These are phyloP conservation scores for Yarrowia sp. DNA, from an alignment of 805 yeast genomes.

Conservation along the genomic window DNA sequence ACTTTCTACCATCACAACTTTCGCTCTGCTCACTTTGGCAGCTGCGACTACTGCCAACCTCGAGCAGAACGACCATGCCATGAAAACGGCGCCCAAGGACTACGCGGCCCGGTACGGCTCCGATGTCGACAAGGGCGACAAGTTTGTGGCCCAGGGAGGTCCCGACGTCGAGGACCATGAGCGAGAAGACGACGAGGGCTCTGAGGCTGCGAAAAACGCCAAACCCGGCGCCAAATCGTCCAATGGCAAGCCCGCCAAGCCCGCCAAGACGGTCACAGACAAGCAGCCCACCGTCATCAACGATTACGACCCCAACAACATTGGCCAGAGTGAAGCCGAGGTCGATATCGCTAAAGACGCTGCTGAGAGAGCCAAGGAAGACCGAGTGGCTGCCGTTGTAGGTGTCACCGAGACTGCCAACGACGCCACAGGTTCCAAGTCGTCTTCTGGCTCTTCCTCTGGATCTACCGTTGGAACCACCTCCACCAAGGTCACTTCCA, in stretches of 20 bases:
- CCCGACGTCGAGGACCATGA: conserved; percentile 40
- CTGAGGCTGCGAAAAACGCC: conserved; percentile 5
- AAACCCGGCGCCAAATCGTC: not conserved
- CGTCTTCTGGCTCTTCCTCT: not conserved
- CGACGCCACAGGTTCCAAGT: not conserved
- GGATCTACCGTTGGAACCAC: not conserved
- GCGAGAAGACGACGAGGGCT: conserved; percentile 25
- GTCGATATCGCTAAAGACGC: conserved; percentile 44
- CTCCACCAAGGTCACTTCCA: not conserved
- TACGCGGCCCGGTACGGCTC: conserved; percentile 43
- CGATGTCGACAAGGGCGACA: conserved; percentile 40
- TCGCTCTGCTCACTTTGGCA: conserved; percentile 42
- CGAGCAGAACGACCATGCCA: conserved; percentile 47
- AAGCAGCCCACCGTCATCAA: conserved; percentile 49
- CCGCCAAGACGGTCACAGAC: conserved; percentile 40
- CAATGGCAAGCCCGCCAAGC: conserved; percentile 15
- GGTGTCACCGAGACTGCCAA: conserved; percentile 22
- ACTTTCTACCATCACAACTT: not conserved
- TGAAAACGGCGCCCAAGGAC: conserved; percentile 51
- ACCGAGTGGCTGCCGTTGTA: conserved; percentile 33
- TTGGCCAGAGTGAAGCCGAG: conserved; percentile 37
- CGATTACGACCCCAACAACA: conserved; percentile 51
- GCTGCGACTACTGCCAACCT: conserved; percentile 45
- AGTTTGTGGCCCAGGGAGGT: conserved; percentile 40
- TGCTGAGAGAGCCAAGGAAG: conserved; percentile 40